Percentiles rank a stretch among this genome's conserved stretches.
phyloP scores from a whole-genome alignment of 116 monocot species.

The Dioscorea cayenensis region DNA sequence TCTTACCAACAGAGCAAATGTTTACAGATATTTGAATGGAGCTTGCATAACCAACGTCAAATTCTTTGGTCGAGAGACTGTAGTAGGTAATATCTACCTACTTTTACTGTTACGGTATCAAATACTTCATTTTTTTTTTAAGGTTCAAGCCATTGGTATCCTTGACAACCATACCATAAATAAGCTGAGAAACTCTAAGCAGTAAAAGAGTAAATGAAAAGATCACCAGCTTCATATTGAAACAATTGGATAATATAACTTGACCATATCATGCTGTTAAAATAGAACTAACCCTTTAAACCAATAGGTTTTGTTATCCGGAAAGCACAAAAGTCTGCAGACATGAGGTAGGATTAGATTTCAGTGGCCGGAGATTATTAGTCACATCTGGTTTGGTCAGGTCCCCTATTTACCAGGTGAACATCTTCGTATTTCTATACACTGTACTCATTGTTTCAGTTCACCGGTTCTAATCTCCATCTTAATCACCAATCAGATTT shows the following conservation, averaged over 20 bases:
- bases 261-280: neutral
- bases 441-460: neutral
- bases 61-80: slow-evolving; percentile 97
- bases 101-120: neutral
- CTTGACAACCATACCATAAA: too few species aligned
- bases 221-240: too few species aligned
- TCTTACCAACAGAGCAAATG: neutral
- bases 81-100: slow-evolving; percentile 49
- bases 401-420: slow-evolving; percentile 93
- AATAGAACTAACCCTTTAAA: neutral
- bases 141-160: too few species aligned
- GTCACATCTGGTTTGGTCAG: slow-evolving; percentile 81
- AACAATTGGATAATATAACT: neutral
- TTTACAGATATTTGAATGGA: slow-evolving; percentile 90
- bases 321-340: slow-evolving; percentile 63
- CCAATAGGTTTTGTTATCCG: slow-evolving; percentile 64
- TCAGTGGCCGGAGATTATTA: slow-evolving; percentile 74
- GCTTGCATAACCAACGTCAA: slow-evolving; percentile 95
- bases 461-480: neutral
- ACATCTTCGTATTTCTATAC: neutral
- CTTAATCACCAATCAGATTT: neutral
- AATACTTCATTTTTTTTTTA: too few species aligned
- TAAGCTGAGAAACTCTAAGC: too few species aligned
- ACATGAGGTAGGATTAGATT: slow-evolving; percentile 89
- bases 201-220: too few species aligned